phyloP scores from a whole-genome alignment of 2,329 filamentous ascomycete genomes.

The Alternaria sp. region DNA sequence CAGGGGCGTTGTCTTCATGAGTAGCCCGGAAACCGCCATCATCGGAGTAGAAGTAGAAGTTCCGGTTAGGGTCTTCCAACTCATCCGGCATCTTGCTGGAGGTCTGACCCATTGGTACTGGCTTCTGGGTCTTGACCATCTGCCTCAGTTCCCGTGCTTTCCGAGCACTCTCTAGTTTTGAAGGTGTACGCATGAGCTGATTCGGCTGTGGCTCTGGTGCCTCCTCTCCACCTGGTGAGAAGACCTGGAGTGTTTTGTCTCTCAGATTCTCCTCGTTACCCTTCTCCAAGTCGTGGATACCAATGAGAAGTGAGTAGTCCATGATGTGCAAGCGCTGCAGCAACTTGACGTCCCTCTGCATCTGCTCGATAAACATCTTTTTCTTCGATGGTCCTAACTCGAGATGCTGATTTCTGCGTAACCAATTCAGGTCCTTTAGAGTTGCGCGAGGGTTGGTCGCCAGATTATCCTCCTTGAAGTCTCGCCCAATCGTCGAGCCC shows the following conservation, averaged over 20 bases:
- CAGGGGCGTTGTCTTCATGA: conserved; percentile 83
- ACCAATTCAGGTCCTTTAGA: conserved; percentile 96
- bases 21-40: conserved; percentile 94
- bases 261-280: conserved; percentile 95
- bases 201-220: conserved; percentile 61
- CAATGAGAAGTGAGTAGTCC: conserved; percentile 96
- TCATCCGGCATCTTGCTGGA: conserved; percentile 89
- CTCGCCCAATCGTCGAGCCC: conserved; percentile 91
- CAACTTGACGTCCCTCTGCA: conserved; percentile 84
- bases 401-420: conserved; percentile 82
- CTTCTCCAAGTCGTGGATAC: conserved; percentile 87
- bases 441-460: conserved; percentile 91
- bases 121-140: conserved; percentile 91
- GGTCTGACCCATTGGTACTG: conserved; percentile 88
- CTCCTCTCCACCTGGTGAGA: conserved; percentile 82
- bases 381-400: conserved; percentile 92
- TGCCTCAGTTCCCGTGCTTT: conserved; percentile 91
- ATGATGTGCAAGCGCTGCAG: conserved; percentile 93
- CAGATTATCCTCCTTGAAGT: conserved; percentile 87
- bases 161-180: conserved; percentile 87
- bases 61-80: conserved; percentile 69
- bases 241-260: conserved; percentile 89
- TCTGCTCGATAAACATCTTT: conserved; percentile 84
- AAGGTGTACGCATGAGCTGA: conserved; percentile 86
- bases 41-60: conserved; percentile 89